Conservation (phyloP, 1,284 basidiomycete genomes). For the Irpex sp. region DNA sequence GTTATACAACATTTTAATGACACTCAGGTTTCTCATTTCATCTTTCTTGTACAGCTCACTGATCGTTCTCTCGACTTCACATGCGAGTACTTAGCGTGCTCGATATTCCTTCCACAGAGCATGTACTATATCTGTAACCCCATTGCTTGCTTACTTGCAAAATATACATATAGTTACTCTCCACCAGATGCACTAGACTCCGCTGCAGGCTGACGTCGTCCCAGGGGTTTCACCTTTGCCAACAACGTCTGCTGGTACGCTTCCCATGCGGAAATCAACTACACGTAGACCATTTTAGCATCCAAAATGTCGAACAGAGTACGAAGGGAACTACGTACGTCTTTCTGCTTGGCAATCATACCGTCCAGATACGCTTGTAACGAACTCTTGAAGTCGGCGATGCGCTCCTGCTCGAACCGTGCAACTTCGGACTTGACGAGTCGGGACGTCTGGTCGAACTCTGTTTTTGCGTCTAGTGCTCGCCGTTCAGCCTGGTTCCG, state of each 20-base stretch:
- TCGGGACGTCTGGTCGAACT: conserved; percentile 85
- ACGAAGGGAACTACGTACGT: conserved; percentile 42
- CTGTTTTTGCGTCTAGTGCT: conserved; percentile 73
- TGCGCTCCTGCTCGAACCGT: conserved; percentile 90
- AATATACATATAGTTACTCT: not conserved
- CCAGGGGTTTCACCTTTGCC: conserved; percentile 26
- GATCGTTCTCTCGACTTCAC: not conserved
- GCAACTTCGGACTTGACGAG: conserved; percentile 88
- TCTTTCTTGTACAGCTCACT: not conserved
- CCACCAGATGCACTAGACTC: not conserved
- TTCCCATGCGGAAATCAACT: conserved; percentile 72
- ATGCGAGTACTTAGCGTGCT: not conserved
- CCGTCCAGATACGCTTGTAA: conserved; percentile 77
- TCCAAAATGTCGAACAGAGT: conserved; percentile 1
- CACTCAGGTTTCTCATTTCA: not conserved
- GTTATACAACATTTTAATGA: not conserved
- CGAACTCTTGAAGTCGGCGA: conserved; percentile 81
- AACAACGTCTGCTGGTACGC: conserved; percentile 64
- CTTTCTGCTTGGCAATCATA: conserved; percentile 78
- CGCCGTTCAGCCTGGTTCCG: conserved; percentile 88
- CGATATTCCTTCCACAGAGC: not conserved
- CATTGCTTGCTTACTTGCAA: not conserved
- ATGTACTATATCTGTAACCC: not conserved
- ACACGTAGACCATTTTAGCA: not conserved
- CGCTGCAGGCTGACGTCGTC: not conserved